These are phyloP conservation scores for Annulohypoxylon maeteangense DNA, from an alignment of 495 filamentous ascomycete species.

Conservation along the genomic window DNA sequence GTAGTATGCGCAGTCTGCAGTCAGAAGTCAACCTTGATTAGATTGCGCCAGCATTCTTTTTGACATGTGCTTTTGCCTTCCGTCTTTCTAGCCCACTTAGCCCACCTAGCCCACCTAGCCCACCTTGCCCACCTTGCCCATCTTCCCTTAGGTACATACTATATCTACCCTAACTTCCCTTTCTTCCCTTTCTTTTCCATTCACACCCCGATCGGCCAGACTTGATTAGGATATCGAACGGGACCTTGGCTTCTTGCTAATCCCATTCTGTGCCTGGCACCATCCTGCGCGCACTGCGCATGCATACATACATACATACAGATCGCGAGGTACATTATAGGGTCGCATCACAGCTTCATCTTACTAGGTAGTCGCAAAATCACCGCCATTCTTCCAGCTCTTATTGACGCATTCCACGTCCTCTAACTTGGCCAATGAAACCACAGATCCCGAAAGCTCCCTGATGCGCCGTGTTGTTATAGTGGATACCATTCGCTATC, in stretches of 20 bases:
- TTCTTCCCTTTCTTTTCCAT: neutral
- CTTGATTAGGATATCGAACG: neutral
- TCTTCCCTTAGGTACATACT: neutral
- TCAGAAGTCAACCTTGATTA: slow-evolving; percentile 10
- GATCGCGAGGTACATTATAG: slow-evolving; percentile 19
- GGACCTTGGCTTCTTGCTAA: neutral
- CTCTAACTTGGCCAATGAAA: slow-evolving; percentile 33
- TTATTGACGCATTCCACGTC: slow-evolving; percentile 40
- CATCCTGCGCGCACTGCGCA: neutral
- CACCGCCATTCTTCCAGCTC: slow-evolving; percentile 24
- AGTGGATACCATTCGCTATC: slow-evolving; percentile 25
- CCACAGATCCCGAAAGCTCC: slow-evolving; percentile 21
- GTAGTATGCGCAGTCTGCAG: no score
- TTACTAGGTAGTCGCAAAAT: slow-evolving; percentile 32
- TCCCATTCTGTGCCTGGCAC: slow-evolving; percentile 19
- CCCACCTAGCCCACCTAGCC: neutral
- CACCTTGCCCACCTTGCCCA: neutral
- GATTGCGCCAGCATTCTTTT: slow-evolving; percentile 25
- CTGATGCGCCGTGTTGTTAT: slow-evolving; percentile 16
- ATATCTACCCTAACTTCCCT: neutral
- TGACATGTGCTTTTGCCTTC: slow-evolving; percentile 44
- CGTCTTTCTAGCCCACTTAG: neutral
- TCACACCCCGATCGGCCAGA: neutral
- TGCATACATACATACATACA: no score
- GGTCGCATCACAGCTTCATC: slow-evolving; percentile 32